Percentiles rank a stretch among this genome's conserved stretches.
These are phyloP conservation scores for Iberis pinnata DNA, from an alignment of 345 rosid species.

Conservation along the genomic window DNA sequence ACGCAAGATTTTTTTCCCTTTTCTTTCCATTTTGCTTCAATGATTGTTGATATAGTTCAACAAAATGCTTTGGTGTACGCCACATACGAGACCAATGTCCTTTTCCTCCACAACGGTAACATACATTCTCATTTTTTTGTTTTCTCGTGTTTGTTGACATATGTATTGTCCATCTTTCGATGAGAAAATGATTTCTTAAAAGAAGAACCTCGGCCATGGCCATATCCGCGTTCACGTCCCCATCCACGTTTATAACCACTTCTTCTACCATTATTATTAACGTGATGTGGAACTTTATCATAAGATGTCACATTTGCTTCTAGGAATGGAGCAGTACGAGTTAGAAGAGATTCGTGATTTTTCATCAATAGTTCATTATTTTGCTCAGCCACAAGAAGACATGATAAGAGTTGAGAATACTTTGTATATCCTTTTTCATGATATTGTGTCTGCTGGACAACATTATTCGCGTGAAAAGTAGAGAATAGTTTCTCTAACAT, in stretches of 20 bases:
- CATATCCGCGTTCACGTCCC: neutral
- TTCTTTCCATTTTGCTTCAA: neutral
- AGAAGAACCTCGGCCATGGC: neutral
- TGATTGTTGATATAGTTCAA: neutral
- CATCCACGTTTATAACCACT: neutral
- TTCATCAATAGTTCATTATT: neutral
- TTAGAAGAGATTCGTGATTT: neutral
- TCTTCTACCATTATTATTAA: neutral
- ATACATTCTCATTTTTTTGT: neutral
- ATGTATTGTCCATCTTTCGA: neutral
- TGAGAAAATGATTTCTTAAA: neutral
- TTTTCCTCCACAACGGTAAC: neutral
- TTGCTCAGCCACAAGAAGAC: too few species aligned
- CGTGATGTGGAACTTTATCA: neutral
- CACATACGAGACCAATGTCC: neutral
- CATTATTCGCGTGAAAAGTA: neutral
- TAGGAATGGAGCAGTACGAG: neutral
- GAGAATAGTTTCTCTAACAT: neutral
- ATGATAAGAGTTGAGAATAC: neutral
- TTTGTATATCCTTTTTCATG: neutral
- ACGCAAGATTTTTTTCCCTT: neutral
- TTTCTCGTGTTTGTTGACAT: neutral
- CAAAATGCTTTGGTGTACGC: neutral
- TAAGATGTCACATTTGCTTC: neutral
- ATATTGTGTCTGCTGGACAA: neutral